Evolutionary conservation across 306 rosid species (phyloP).

Genomic region (Rosa lucieae): DNA sequence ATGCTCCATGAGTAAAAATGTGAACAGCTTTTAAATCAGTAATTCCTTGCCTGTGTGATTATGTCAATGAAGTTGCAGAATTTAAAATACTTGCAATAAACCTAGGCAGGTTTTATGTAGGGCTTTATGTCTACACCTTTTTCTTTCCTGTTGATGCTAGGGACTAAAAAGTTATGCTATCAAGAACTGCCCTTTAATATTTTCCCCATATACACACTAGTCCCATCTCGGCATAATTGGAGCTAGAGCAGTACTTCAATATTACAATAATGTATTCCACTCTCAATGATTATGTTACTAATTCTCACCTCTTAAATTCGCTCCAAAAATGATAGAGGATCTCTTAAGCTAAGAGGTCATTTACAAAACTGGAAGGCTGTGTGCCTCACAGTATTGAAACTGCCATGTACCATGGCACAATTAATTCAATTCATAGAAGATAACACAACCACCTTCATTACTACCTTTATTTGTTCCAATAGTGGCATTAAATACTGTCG

Average conservation of each 20-base stretch:
- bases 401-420: neutral
- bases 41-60: neutral
- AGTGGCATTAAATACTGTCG: neutral
- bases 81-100: neutral
- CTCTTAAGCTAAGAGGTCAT: neutral
- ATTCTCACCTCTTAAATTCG: neutral
- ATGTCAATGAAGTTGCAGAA: neutral
- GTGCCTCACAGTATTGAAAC: neutral
- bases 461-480: neutral
- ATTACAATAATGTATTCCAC: neutral
- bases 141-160: neutral
- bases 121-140: neutral
- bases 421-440: neutral
- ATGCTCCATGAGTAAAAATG: neutral
- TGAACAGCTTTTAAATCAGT: neutral
- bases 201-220: neutral
- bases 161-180: neutral
- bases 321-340: neutral
- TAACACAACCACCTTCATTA: neutral
- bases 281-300: neutral
- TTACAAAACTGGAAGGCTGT: neutral
- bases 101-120: neutral
- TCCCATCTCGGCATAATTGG: neutral
- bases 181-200: neutral
- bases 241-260: neutral